Evolutionary conservation across 768 basidiomycete genomes (phyloP), one percentile per base, ranked within the genome.

Genomic region (Lentinula raphanica): DNA sequence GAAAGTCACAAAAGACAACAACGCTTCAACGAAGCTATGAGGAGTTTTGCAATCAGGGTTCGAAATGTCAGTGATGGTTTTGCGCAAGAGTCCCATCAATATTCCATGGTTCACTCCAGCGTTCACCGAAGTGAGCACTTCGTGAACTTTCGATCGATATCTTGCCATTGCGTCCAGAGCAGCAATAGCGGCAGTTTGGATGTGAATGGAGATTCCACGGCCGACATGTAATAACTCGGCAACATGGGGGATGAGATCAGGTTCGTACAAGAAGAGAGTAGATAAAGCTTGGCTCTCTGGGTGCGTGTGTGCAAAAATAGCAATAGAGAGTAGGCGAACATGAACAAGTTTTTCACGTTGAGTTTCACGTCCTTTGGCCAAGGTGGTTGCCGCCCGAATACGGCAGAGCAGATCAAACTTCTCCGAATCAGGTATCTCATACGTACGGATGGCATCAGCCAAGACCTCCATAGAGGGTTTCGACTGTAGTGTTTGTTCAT

Each of bases 71-170:
- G 78, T 69, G 17, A 92, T 87, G 23, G 90, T 90, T 71, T 86
- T 88, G 60, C 94, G 84, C 56, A 98, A 79, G 35, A 94, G 76
- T 28, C 89, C 87, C 87, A 98, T 92, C 25, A 99, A 71, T 39
- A 94, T 88, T 12, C 97, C 97, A 67, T 98, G 97, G 65, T 94
- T 97, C 56, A 98, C 93, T 44, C 93, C 93, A 25, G 93, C 95
- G 68, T 97, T 97, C 36, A 98, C 83, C 1, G 94, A 88, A 4
- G 88, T 87, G 46, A 97, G 72, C 38, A 96, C 92, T 67, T 98
- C 97, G 64, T 86, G 84, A 35, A 91, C 80, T 68, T 88, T 92
- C 59, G 75, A 78, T 60, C 92, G 84, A 69, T 96, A 95, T 60
- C 93, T 80, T 12, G 87, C 88, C 58, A 96, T 81, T 13, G 92